A percentile compares a stretch with the other conserved stretches of the same genome.
Conservation (phyloP, 192 early-diverging fungal species). For the Rhizoclosmatium globosum region DNA sequence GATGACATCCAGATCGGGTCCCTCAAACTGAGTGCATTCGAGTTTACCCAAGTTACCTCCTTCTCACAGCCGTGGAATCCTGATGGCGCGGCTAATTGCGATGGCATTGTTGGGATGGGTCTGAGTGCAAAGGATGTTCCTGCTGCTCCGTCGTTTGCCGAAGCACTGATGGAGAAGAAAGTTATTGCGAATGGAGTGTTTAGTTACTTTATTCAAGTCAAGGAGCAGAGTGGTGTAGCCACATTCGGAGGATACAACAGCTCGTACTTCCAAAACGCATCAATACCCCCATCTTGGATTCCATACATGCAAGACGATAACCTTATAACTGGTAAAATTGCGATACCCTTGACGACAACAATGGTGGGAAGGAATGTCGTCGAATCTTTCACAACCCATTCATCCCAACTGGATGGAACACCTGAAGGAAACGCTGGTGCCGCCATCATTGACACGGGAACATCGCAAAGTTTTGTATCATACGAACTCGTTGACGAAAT, state of each 20-base stretch:
- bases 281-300: background rate
- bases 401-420: background rate
- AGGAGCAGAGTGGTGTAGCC: background rate
- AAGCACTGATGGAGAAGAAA: background rate
- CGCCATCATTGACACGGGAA: constrained; percentile 35
- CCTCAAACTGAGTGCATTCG: background rate
- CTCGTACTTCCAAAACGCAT: constrained; percentile 5
- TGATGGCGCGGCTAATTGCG: background rate
- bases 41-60: constrained; percentile 14
- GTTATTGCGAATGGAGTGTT: background rate
- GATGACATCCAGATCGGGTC: background rate
- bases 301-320: constrained; percentile 4
- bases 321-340: constrained; percentile 3
- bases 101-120: constrained; percentile 26
- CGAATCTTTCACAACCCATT: constrained; percentile 7
- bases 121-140: background rate
- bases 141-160: background rate
- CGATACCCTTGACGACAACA: background rate
- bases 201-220: constrained; percentile 8
- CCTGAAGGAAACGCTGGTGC: constrained; percentile 13
- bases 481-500: background rate
- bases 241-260: constrained; percentile 22
- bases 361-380: background rate
- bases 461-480: constrained; percentile 8
- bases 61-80: constrained; percentile 2